Evolutionary conservation across 441 rosid genomes (phyloP).

Genomic region (Euphorbia schlechtendalii): DNA sequence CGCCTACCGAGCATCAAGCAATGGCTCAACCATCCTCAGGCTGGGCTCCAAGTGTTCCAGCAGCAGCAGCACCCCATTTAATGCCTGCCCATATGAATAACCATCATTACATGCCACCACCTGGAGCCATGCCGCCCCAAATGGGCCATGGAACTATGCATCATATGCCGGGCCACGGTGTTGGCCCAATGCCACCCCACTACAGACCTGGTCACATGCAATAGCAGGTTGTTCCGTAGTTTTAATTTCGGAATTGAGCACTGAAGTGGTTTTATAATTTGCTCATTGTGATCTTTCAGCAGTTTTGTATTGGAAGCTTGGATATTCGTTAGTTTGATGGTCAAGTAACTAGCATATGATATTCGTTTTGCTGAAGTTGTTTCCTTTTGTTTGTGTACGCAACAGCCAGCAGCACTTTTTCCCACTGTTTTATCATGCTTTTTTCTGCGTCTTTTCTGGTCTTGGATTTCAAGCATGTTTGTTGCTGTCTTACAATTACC

Average conservation of each 20-base stretch:
- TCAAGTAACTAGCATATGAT: not conserved
- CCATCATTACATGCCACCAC: slow-evolving; percentile 45
- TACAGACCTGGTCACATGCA: slow-evolving; percentile 39
- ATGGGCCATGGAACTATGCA: slow-evolving; percentile 56
- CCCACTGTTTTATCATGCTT: not conserved
- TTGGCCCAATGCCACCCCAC: slow-evolving; percentile 35
- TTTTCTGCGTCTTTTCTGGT: not conserved
- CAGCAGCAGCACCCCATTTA: slow-evolving; percentile 31
- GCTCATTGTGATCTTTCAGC: slow-evolving; percentile 8
- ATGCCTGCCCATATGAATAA: slow-evolving; percentile 44
- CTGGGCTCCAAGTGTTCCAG: slow-evolving; percentile 37
- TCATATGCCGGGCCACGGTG: slow-evolving; percentile 36
- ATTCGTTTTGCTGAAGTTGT: not conserved
- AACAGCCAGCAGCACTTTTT: not conserved
- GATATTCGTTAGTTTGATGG: not conserved
- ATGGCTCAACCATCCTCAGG: slow-evolving; percentile 55
- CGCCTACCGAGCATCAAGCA: slow-evolving; percentile 25
- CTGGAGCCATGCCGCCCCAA: slow-evolving; percentile 40
- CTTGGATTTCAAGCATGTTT: not conserved
- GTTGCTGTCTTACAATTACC: not conserved
- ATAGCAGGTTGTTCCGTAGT: slow-evolving; percentile 19
- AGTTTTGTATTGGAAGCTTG: slow-evolving; percentile 10
- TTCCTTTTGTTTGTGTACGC: not conserved
- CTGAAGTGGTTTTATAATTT: slow-evolving; percentile 3
- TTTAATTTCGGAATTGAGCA: slow-evolving; percentile 1